phyloP scores from a whole-genome alignment of 805 yeast genomes.

The Kodamaea lidongshanica region DNA sequence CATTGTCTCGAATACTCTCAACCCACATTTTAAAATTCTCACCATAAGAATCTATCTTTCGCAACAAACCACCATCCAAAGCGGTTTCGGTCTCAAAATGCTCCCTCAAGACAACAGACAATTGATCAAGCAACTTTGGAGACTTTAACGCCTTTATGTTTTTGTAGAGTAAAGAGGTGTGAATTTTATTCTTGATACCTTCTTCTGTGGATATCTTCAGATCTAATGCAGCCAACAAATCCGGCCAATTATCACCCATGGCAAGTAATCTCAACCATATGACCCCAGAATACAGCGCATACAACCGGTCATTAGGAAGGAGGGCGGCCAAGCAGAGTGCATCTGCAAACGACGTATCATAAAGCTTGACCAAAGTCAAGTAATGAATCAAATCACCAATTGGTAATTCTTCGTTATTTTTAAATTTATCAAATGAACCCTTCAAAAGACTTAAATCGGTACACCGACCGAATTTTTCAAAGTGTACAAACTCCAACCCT shows the following conservation, averaged over 20 bases:
- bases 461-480: conserved; percentile 12
- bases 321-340: conserved; percentile 50
- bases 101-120: conserved; percentile 11
- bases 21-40: conserved; percentile 2
- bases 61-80: neutral
- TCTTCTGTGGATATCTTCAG: conserved; percentile 33
- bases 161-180: conserved; percentile 39
- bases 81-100: too few relatives aligned
- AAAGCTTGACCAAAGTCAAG: conserved; percentile 41
- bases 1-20: neutral
- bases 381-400: conserved; percentile 46
- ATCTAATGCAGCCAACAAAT: conserved; percentile 26
- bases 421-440: conserved; percentile 23
- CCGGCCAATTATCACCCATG: conserved; percentile 46
- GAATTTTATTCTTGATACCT: conserved; percentile 31
- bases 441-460: too few relatives aligned
- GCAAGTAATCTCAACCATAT: conserved; percentile 58
- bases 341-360: conserved; percentile 22
- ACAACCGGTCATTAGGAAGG: conserved; percentile 20
- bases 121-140: conserved; percentile 9
- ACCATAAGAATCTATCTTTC: neutral
- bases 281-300: conserved; percentile 16
- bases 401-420: conserved; percentile 33
- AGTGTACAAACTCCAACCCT: conserved; percentile 21
- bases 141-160: conserved; percentile 25